These are phyloP conservation scores for Mortierella claussenii DNA, from an alignment of 192 early-diverging fungal species.

Conservation along the genomic window DNA sequence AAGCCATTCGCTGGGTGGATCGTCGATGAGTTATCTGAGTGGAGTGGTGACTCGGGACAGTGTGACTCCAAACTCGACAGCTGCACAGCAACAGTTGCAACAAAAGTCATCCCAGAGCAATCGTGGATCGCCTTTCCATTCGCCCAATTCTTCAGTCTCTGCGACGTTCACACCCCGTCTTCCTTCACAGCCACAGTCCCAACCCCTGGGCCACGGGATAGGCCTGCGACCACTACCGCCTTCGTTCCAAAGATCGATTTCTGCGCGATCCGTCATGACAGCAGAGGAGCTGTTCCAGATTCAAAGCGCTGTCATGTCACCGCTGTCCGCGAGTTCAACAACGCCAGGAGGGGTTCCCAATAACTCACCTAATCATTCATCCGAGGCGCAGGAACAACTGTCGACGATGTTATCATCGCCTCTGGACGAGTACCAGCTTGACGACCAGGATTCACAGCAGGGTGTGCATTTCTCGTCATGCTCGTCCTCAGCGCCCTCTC, in stretches of 20 bases:
- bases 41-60: not conserved
- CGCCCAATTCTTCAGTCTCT: slow-evolving; percentile 33
- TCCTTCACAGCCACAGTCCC: slow-evolving; percentile 28
- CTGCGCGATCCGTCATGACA: slow-evolving; percentile 15
- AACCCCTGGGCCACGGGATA: too few species aligned
- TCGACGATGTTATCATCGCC: too few species aligned
- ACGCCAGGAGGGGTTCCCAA: not conserved
- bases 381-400: too few species aligned
- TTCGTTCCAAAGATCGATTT: not conserved
- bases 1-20: slow-evolving; percentile 1
- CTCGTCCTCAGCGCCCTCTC: not conserved
- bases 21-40: not conserved
- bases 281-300: slow-evolving; percentile 19
- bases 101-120: too few species aligned
- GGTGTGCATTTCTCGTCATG: too few species aligned
- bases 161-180: slow-evolving; percentile 37
- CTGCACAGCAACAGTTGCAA: too few species aligned
- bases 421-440: too few species aligned
- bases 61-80: not conserved
- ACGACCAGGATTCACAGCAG: too few species aligned
- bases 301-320: not conserved
- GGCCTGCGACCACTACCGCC: not conserved
- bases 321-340: not conserved
- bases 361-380: not conserved
- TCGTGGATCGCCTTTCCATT: too few species aligned